A percentile compares a stretch with the other conserved stretches of the same genome.
Conservation (phyloP, 2,329 filamentous ascomycete species). For the Parascedosporium putredinis region DNA sequence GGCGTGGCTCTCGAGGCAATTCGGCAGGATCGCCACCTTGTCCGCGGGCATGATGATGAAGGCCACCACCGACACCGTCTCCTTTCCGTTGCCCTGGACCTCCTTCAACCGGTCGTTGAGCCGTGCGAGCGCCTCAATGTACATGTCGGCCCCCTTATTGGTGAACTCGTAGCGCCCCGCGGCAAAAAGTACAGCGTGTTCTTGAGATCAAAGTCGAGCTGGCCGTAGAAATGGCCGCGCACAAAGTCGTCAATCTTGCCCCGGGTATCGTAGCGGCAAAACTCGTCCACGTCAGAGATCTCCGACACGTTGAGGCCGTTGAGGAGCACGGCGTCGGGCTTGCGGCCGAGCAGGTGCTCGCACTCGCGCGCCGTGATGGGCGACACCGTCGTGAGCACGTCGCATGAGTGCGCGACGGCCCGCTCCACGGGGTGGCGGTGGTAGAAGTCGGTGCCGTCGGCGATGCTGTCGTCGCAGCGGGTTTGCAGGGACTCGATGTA, state of each 20-base stretch:
- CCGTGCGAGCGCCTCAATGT: constrained; percentile 90
- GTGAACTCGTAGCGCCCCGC: constrained; percentile 94
- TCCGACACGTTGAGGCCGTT: constrained; percentile 91
- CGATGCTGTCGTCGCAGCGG: not conserved
- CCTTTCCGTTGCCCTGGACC: constrained; percentile 31
- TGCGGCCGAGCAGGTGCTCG: constrained; percentile 93
- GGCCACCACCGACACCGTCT: constrained; percentile 51
- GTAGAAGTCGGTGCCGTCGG: not conserved
- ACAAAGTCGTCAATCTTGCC: constrained; percentile 98
- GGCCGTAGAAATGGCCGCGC: constrained; percentile 93
- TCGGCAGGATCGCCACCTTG: constrained; percentile 87
- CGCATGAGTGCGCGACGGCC: not conserved
- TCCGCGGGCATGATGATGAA: constrained; percentile 99
- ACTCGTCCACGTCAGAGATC: constrained; percentile 23
- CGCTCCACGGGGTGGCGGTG: constrained; percentile 3
- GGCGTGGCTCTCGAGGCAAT: constrained; percentile 91
- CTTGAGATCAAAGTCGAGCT: constrained; percentile 93
- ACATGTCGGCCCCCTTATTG: constrained; percentile 99
- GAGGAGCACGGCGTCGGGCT: constrained; percentile 90
- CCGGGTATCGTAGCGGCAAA: constrained; percentile 82
- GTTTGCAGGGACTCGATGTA: not conserved
- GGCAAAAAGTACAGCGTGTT: constrained; percentile 97
- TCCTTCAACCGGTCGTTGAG: constrained; percentile 87
- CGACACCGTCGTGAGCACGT: constrained; percentile 5
- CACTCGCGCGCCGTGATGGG: constrained; percentile 78